These are phyloP conservation scores for Colletotrichum musicola DNA, from an alignment of 2,329 filamentous ascomycete genomes.

Conservation along the genomic window DNA sequence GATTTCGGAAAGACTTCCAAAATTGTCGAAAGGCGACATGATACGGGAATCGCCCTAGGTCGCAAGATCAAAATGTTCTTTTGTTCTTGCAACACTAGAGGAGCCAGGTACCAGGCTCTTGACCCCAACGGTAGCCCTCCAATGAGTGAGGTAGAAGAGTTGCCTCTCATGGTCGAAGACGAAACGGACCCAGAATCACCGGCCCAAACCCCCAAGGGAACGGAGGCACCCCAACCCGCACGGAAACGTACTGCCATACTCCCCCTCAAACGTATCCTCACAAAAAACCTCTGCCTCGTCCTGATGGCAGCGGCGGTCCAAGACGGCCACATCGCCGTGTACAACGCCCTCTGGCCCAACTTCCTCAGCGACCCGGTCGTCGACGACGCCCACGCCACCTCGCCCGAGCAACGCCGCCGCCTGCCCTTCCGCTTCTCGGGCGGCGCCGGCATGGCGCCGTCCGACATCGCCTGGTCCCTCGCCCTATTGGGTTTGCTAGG, in stretches of 20 bases:
- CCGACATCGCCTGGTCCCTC: neutral
- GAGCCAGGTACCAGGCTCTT: neutral
- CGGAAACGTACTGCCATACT: neutral
- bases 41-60: neutral
- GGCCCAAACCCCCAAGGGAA: neutral
- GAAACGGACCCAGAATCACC: neutral
- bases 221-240: neutral
- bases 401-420: neutral
- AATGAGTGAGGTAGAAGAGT: neutral
- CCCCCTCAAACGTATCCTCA: neutral
- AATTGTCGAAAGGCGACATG: neutral
- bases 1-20: neutral
- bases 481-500: slow-evolving; percentile 9
- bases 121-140: neutral
- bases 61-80: neutral
- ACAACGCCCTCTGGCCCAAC: neutral
- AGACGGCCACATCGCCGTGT: neutral
- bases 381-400: neutral
- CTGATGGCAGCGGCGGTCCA: neutral
- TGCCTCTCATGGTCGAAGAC: neutral
- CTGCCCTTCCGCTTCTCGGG: slow-evolving; percentile 15
- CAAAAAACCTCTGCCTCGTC: slow-evolving; percentile 3
- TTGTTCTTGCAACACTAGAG: neutral
- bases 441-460: neutral
- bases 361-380: neutral